Evolutionary conservation across 2,329 filamentous ascomycete genomes (phyloP).

Genomic region (Penicillium frequentans): DNA sequence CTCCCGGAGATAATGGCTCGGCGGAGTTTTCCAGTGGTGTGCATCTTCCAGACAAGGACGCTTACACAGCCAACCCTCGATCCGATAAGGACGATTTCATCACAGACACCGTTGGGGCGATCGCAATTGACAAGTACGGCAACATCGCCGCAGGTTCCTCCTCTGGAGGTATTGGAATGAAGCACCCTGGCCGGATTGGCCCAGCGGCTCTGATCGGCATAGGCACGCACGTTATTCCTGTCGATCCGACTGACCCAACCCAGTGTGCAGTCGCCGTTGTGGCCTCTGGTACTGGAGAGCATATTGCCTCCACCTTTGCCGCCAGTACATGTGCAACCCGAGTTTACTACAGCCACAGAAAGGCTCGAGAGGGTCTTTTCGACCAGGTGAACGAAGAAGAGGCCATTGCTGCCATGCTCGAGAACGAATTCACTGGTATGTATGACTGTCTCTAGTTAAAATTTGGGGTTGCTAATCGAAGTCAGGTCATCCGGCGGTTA

Average conservation of each 20-base stretch:
- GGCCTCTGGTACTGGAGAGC: constrained; percentile 93
- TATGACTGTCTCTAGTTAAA: background rate
- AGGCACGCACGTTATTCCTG: constrained; percentile 84
- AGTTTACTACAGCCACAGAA: constrained; percentile 68
- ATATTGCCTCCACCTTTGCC: constrained; percentile 95
- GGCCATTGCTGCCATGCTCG: constrained; percentile 73
- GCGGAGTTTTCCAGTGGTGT: background rate
- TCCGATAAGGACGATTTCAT: constrained; percentile 58
- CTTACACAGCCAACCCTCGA: background rate
- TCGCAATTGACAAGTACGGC: constrained; percentile 82
- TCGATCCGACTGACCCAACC: constrained; percentile 68
- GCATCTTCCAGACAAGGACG: background rate
- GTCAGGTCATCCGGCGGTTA: constrained; percentile 75
- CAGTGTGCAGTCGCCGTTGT: constrained; percentile 74
- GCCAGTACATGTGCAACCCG: constrained; percentile 83
- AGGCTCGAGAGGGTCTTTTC: constrained; percentile 61
- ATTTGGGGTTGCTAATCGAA: background rate
- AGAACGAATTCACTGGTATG: constrained; percentile 82
- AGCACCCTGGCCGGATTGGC: constrained; percentile 85
- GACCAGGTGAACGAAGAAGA: constrained; percentile 74
- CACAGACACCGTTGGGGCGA: constrained; percentile 93
- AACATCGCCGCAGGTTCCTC: constrained; percentile 93
- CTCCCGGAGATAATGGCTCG: background rate
- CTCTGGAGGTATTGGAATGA: constrained; percentile 98
- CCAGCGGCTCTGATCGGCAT: constrained; percentile 91